phyloP scores from a whole-genome alignment of 768 basidiomycete species.

The Termitomyces heimii region DNA sequence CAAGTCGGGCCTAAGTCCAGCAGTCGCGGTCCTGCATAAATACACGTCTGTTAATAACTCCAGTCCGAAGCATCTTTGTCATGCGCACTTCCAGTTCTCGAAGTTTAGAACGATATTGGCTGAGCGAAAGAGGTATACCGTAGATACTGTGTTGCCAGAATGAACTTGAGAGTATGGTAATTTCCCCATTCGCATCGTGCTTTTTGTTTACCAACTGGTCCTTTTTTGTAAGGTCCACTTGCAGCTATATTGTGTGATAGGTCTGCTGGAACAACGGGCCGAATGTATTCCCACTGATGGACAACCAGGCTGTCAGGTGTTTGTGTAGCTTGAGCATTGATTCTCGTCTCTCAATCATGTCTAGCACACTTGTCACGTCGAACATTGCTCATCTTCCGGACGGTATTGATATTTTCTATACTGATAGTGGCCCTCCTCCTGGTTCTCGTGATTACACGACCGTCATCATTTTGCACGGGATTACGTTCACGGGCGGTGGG shows the following conservation, averaged over 20 bases:
- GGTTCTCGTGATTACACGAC: slow-evolving; percentile 27
- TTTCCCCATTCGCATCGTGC: neutral
- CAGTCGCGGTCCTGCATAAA: neutral
- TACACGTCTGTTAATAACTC: too few species aligned
- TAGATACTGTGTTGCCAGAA: neutral
- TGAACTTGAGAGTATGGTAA: neutral
- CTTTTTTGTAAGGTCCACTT: neutral
- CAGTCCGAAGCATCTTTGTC: too few species aligned
- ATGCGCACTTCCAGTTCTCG: too few species aligned
- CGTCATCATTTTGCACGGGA: slow-evolving; percentile 28
- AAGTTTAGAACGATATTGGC: neutral
- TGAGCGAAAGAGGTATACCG: neutral
- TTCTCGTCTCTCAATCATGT: neutral
- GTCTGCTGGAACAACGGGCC: neutral
- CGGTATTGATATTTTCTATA: slow-evolving; percentile 23
- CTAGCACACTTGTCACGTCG: neutral
- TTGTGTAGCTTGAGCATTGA: too few species aligned
- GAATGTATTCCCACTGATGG: neutral
- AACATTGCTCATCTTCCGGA: slow-evolving; percentile 4
- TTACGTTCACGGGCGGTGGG: slow-evolving; percentile 26
- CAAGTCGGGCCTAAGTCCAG: neutral
- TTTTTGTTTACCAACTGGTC: neutral
- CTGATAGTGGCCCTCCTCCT: slow-evolving; percentile 27
- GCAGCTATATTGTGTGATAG: neutral
- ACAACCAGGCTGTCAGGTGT: neutral